Percentiles rank a stretch among this genome's conserved stretches.
phyloP scores from a whole-genome alignment of 2,329 filamentous ascomycete species.

The Hirsutella minnesotensis region DNA sequence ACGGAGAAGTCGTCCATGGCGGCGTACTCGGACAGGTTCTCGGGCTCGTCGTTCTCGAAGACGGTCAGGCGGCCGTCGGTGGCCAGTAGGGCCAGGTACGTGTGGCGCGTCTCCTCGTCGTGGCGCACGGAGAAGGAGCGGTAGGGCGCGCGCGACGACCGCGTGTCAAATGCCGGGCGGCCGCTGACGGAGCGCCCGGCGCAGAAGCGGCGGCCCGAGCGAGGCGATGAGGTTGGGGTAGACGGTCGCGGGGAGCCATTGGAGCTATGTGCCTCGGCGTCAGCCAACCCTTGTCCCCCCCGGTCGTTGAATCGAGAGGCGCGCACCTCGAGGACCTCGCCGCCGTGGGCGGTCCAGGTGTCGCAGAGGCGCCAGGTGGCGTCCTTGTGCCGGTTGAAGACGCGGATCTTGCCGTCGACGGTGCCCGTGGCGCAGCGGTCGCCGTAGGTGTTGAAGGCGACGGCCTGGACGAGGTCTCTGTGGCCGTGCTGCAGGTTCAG shows the following conservation, averaged over 20 bases:
- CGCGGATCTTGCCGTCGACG: conserved; percentile 83
- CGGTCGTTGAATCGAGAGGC: neutral
- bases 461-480: conserved; percentile 69
- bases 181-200: conserved; percentile 36
- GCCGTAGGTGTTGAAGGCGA: conserved; percentile 86
- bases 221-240: conserved; percentile 79
- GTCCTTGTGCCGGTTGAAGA: conserved; percentile 76
- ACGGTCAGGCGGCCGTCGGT: conserved; percentile 70
- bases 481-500: conserved; percentile 62
- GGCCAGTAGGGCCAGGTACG: conserved; percentile 74
- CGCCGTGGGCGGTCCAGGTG: conserved; percentile 81
- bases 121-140: conserved; percentile 77
- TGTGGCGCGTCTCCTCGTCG: conserved; percentile 68
- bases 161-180: conserved; percentile 42
- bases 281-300: too few relatives aligned
- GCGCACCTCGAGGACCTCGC: conserved; percentile 67
- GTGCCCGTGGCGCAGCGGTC: conserved; percentile 85
- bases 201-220: conserved; percentile 73
- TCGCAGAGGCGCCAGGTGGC: conserved; percentile 71
- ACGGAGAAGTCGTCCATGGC: conserved; percentile 67
- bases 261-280: conserved; percentile 42
- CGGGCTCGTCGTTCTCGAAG: conserved; percentile 76
- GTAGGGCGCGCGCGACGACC: conserved; percentile 49
- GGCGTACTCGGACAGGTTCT: conserved; percentile 66
- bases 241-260: conserved; percentile 86